A percentile compares a stretch with the other conserved stretches of the same genome.
These are phyloP conservation scores for Clonostachys solani DNA, from an alignment of 2,329 filamentous ascomycete species.

Conservation along the genomic window DNA sequence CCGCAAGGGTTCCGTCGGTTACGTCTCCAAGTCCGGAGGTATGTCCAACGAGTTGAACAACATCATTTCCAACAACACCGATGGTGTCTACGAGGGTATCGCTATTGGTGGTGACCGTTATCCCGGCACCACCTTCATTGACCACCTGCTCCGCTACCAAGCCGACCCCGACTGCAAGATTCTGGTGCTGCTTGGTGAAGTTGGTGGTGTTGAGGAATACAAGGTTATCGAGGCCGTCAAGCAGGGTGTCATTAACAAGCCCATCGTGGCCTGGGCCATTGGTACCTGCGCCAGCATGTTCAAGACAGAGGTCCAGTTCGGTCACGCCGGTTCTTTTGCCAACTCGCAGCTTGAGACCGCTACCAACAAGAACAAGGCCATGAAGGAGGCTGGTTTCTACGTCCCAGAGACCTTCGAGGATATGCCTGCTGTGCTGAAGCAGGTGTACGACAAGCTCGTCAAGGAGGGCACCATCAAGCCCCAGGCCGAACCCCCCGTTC, in stretches of 20 bases:
- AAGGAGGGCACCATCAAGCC: conserved; percentile 81
- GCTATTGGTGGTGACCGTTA: conserved; percentile 99
- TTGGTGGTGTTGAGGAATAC: conserved; percentile 99
- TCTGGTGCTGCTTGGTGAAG: conserved; percentile 90
- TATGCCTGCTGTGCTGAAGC: conserved; percentile 70
- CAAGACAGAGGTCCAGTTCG: conserved; percentile 99
- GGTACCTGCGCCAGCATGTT: conserved; percentile 99
- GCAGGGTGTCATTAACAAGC: conserved; percentile 92
- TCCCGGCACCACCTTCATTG: conserved; percentile 98
- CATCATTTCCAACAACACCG: conserved; percentile 93
- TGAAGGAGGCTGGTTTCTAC: conserved; percentile 91
- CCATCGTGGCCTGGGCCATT: conserved; percentile 98
- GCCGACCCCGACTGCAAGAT: conserved; percentile 98
- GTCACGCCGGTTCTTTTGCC: conserved; percentile 96
- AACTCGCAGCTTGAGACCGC: conserved; percentile 99
- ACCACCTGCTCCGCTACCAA: conserved; percentile 96
- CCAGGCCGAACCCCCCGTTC: conserved; percentile 82
- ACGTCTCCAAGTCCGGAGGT: conserved; percentile 99
- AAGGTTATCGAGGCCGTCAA: conserved; percentile 98
- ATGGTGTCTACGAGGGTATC: conserved; percentile 98
- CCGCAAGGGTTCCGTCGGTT: conserved; percentile 96
- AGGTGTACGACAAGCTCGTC: conserved; percentile 87
- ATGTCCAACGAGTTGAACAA: conserved; percentile 99
- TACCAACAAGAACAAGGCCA: conserved; percentile 91
- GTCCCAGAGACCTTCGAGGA: conserved; percentile 98